Conservation (phyloP, 1,284 basidiomycete species). For the Neolentinus lepideus region DNA sequence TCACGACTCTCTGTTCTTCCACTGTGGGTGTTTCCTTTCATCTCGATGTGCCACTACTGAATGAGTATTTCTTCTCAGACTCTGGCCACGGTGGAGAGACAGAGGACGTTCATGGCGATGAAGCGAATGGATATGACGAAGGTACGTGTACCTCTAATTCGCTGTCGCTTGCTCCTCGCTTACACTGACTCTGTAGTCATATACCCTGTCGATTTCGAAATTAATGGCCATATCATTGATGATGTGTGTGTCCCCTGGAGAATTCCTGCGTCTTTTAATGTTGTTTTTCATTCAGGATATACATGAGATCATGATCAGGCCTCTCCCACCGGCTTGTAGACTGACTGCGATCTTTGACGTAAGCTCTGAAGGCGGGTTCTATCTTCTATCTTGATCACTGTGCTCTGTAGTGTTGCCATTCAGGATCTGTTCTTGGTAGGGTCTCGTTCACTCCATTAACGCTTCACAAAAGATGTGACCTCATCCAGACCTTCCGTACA, state of each 20-base stretch:
- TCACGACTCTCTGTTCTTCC: slow-evolving; percentile 89
- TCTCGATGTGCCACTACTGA: neutral
- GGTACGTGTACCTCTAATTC: slow-evolving; percentile 27
- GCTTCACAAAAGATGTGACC: too few species aligned
- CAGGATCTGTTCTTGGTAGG: slow-evolving; percentile 34
- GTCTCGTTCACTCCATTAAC: neutral
- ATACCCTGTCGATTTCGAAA: slow-evolving; percentile 77
- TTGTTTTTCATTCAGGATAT: slow-evolving; percentile 37
- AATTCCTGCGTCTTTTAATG: neutral
- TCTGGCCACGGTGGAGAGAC: slow-evolving; percentile 83
- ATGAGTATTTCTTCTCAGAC: slow-evolving; percentile 27
- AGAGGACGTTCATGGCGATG: slow-evolving; percentile 67
- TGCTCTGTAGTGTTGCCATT: slow-evolving; percentile 35
- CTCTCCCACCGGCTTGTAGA: slow-evolving; percentile 78
- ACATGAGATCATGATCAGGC: slow-evolving; percentile 67
- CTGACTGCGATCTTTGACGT: slow-evolving; percentile 87
- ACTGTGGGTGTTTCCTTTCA: slow-evolving; percentile 47
- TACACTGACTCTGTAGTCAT: slow-evolving; percentile 45
- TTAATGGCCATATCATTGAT: slow-evolving; percentile 72
- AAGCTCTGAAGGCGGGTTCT: slow-evolving; percentile 19
- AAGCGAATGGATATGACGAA: slow-evolving; percentile 62
- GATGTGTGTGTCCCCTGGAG: slow-evolving; percentile 46
- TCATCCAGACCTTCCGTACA: slow-evolving; percentile 30
- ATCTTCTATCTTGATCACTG: slow-evolving; percentile 19
- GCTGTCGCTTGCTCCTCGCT: neutral